Conservation (phyloP, 179 eudicot genomes). For the Silene coronaria region DNA sequence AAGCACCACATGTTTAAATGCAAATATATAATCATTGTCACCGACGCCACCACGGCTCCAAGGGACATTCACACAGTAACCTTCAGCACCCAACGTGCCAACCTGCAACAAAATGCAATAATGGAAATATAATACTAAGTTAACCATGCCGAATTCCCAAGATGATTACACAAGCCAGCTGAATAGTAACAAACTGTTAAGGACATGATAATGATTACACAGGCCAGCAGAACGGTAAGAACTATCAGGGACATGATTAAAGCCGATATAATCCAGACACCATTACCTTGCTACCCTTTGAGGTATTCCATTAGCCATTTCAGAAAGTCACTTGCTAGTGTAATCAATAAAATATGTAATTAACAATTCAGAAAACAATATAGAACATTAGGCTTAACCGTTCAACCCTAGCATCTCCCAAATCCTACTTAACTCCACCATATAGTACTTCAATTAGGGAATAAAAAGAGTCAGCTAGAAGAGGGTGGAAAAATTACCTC, state of each 20-base stretch:
- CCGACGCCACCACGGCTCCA: slow-evolving; percentile 94
- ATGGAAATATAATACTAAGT: background rate
- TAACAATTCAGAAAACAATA: background rate
- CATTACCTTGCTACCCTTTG: too few relatives aligned
- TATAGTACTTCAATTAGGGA: background rate
- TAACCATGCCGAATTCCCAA: background rate
- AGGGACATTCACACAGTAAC: slow-evolving; percentile 90
- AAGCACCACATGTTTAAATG: slow-evolving; percentile 74
- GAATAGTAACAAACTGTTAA: background rate
- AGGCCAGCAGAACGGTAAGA: background rate
- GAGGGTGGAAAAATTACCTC: slow-evolving; percentile 46
- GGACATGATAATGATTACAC: background rate
- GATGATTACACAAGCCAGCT: background rate
- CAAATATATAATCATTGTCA: slow-evolving; percentile 84
- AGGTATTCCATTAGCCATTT: background rate
- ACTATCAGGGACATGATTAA: background rate
- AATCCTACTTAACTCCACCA: background rate
- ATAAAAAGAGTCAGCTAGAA: slow-evolving; percentile 4
- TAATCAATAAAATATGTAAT: background rate
- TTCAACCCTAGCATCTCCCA: background rate
- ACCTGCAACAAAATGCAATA: slow-evolving; percentile 42
- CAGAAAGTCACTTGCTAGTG: background rate
- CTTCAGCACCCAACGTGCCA: slow-evolving; percentile 89
- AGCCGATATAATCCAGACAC: background rate
- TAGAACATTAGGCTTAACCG: slow-evolving; percentile 1